Evolutionary conservation across 768 basidiomycete genomes (phyloP), one percentile per base, ranked within the genome.

Genomic region (Nidularia pulvinata): DNA sequence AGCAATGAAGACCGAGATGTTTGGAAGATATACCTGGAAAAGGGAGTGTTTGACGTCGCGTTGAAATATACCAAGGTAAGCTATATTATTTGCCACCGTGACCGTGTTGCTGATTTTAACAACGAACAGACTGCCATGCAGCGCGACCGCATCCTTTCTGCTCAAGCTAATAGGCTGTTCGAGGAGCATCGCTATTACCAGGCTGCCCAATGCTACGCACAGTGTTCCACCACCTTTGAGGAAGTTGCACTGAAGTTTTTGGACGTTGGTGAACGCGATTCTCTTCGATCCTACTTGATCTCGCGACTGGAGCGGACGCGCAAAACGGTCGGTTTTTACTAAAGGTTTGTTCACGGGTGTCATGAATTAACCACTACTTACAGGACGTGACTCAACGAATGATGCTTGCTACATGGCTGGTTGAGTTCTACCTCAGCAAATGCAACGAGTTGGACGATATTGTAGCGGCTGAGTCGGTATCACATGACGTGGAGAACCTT

Each of bases 331-430:
- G 59, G 88, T 19, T 35, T 9, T 44, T 33, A 33, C 44, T 25
- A 25, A 25, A 25, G 43, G 36, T 37, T 33, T 46, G 49, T 46
- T 3, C 32, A 35, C 32, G 2, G 36, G 32, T 16, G 35, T 7
- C 36, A 14, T 22, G 32, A 33, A 22, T 33, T 54, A 25, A 50
- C 19, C 7, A 13, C 33, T 53, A 57, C 30, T 10, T 52, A 22
- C 50, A 98, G 95, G 94, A 97, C 61, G 60, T 90, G 37, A 95
- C 93, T 0, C 95, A 98, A 67, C 82, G 97, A 39, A 95, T 95
- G 89, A 94, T 98, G 86, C 75, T 99, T 16, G 95, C 97, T 14
- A 98, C 95, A 0, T 99, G 97, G 97, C 84, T 99, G 10, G 89
- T 97, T 33, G 97, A 99, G 69, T 93, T 98, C 58, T 98, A 95